Conservation (phyloP, 1,139 yeast species). For the Yamadazyma conglobata region DNA sequence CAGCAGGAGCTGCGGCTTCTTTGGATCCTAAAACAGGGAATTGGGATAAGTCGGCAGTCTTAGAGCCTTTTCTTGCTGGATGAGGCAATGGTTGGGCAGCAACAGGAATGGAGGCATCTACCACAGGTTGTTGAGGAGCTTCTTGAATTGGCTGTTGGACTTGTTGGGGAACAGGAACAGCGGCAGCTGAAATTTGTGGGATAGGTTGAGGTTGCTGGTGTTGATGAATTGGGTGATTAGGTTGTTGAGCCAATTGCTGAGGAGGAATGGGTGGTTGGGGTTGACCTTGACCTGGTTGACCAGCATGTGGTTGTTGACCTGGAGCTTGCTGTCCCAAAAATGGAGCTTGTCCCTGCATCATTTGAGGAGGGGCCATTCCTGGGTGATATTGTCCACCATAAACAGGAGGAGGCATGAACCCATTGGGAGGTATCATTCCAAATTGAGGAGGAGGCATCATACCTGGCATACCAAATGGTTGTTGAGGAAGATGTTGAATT, state of each 20-base stretch:
- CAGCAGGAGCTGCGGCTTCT: slow-evolving; percentile 16
- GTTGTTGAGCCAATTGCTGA: slow-evolving; percentile 20
- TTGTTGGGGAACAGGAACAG: slow-evolving; percentile 20
- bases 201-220: slow-evolving; percentile 16
- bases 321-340: slow-evolving; percentile 18
- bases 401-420: slow-evolving; percentile 41
- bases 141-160: too few species aligned
- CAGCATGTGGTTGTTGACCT: slow-evolving; percentile 15
- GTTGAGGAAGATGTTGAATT: slow-evolving; percentile 24
- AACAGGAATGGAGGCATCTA: slow-evolving; percentile 6
- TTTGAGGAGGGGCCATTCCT: slow-evolving; percentile 20
- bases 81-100: slow-evolving; percentile 4
- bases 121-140: slow-evolving; percentile 5
- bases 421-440: slow-evolving; percentile 42
- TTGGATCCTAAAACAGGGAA: slow-evolving; percentile 53
- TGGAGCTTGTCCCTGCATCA: slow-evolving; percentile 20
- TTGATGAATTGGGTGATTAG: slow-evolving; percentile 17
- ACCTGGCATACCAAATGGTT: slow-evolving; percentile 35
- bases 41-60: slow-evolving; percentile 40
- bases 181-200: slow-evolving; percentile 23
- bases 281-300: slow-evolving; percentile 21
- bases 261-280: slow-evolving; percentile 18
- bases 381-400: slow-evolving; percentile 32
- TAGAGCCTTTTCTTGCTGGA: slow-evolving; percentile 15
- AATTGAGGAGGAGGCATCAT: slow-evolving; percentile 40